Base-by-base conservation (phyloP, 768 basidiomycete genomes). In the Dendrothele bispora region DNA sequence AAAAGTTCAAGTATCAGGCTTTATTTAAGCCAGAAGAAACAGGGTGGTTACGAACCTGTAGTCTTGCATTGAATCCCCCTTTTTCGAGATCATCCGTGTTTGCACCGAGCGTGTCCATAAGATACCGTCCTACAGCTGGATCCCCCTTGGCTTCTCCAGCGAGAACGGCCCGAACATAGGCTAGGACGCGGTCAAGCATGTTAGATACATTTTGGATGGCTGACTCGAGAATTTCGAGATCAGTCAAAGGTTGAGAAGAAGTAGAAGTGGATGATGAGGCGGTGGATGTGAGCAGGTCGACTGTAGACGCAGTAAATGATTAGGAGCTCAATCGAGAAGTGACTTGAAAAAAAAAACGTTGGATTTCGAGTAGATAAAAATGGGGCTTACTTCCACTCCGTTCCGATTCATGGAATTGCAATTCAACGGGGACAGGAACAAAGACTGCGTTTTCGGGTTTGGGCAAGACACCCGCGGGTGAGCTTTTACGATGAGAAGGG, bases 401-500 rank as follows among this genome's bases (percentile, higher is more conserved):
- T 63, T 98, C 95, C 27, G 85, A 77, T 37, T 89, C 83, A 55
- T 86, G 82, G 68, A 90, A 90, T 56, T 81, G 82, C 48, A 98
- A 74, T 52, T 88, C 82, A 50, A 90, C 86, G n/a, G 91, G 88
- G 43, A 98, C 83, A 28, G 95, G 95, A 24, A 90, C 77, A 67
- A 98, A 98, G 25, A 95, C 90, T 57, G 90, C 91, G 68, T 97
- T 95, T 72, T 98, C 95, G 36, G 91, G 83, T 70, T 92, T 95
- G 28, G 88, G 90, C 63, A 75, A 80, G 21, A 94, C 82, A 10
- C 95, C 94, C 14, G 98, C 83, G 4, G 92, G 91, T 44, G 92
- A 88, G 61, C 91, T 92, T 56, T 17, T 51, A 12, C 49, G 47
- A 50, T 48, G 24, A 49, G 53, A 10, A 45, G 50, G 44, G 44